phyloP scores from a whole-genome alignment of 371 early-diverging fungal genomes.

The Cokeromyces recurvatus region DNA sequence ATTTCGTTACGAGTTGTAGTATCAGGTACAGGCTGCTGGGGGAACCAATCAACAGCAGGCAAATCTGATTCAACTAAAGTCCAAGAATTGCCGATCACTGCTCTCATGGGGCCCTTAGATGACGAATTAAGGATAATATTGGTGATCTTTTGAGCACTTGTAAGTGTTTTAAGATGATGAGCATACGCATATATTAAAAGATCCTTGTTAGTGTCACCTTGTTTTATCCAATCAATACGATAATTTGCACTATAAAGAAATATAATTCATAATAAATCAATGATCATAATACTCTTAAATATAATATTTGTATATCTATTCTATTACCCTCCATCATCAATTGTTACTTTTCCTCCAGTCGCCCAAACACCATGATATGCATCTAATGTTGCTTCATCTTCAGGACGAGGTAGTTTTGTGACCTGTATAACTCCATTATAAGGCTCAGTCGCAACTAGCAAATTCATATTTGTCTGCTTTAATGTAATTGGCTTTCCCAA shows the following conservation, averaged over 20 bases:
- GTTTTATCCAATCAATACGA: conserved; percentile 42
- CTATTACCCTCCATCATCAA: too few relatives aligned
- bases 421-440: conserved; percentile 50
- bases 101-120: conserved; percentile 66
- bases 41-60: conserved; percentile 34
- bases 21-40: conserved; percentile 28
- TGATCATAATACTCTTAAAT: too few relatives aligned
- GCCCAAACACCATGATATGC: conserved; percentile 46
- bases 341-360: conserved; percentile 18
- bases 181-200: conserved; percentile 50
- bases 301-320: too few relatives aligned
- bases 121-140: conserved; percentile 35
- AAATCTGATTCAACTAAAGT: conserved; percentile 43
- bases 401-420: conserved; percentile 37
- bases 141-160: conserved; percentile 6
- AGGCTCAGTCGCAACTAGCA: conserved; percentile 17
- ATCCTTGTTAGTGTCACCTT: conserved; percentile 19
- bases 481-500: conserved; percentile 30
- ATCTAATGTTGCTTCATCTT: conserved; percentile 35
- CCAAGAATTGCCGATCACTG: conserved; percentile 58
- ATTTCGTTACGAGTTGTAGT: conserved; percentile 29
- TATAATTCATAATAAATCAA: too few relatives aligned
- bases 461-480: conserved; percentile 9
- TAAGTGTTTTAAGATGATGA: conserved; percentile 48
- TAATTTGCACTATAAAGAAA: conserved; percentile 12